phyloP scores from a whole-genome alignment of 495 filamentous ascomycete species.

The Tuber borchii region DNA sequence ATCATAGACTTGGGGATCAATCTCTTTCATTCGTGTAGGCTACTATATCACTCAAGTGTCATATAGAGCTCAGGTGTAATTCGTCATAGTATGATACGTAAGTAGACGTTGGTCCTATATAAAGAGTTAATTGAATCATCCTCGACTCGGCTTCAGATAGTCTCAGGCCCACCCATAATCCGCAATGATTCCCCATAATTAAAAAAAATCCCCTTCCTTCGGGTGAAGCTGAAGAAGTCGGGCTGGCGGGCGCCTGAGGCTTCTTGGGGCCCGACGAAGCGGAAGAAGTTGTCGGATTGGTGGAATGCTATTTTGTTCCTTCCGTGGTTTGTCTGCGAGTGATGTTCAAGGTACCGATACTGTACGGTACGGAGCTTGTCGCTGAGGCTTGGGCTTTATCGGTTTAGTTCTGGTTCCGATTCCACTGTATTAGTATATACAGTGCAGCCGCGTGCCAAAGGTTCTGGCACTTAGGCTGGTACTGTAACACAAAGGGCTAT shows the following conservation, averaged over 20 bases:
- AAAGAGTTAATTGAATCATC: background rate
- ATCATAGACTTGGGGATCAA: conserved; percentile 1
- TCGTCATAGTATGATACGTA: background rate
- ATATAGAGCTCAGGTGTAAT: background rate
- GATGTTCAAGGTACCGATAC: background rate
- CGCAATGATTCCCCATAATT: background rate
- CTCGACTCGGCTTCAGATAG: no score
- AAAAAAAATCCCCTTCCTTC: background rate
- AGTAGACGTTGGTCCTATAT: background rate
- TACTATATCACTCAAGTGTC: background rate
- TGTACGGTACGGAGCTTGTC: no score
- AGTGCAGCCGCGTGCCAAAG: no score
- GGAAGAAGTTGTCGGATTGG: conserved; percentile 13
- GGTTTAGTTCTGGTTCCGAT: no score
- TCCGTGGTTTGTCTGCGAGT: background rate
- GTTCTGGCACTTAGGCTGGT: no score
- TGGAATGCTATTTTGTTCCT: no score
- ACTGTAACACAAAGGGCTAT: no score
- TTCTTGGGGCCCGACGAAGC: no score
- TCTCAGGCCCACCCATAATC: background rate
- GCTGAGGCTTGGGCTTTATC: no score
- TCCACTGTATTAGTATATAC: no score
- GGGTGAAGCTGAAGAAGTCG: no score
- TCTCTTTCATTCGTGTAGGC: background rate
- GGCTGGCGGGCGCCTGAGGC: no score